Evolutionary conservation across 1,284 basidiomycete species (phyloP), one percentile per base, ranked within the genome.

Genomic region (Sanghuangporus baumii): DNA sequence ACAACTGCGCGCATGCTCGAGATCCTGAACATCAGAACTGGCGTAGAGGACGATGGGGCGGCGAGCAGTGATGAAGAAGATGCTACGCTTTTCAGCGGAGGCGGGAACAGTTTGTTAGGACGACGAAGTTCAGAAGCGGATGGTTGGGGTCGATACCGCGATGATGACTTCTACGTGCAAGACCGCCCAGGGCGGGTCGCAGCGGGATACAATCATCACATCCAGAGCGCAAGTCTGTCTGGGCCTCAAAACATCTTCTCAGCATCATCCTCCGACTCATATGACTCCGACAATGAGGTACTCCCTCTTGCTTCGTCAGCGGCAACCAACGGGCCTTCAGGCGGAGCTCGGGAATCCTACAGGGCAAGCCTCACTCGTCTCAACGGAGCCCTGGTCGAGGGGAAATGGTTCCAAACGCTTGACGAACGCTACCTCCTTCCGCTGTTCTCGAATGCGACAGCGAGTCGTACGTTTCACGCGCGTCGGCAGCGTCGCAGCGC

Each of bases 1-100:
- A 98, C 97, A 6, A 98, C 97, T 0, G 88, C 92, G 6, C 83
- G 95, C 62, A 99, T 99, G 97, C 82, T 99, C 51, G 95, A 98
- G 70, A 88, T 99, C 8, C 82, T 98, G n/a, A 96, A 96, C 1
- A 98, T 99, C 68, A 79, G 93, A 8, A 97, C 94, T 0, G 96
- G 96, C 0, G 93, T 99, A 0, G 96, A 98, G 69, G 95, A 98
- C 67, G 95, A 95, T 55, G 92, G 83, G 3, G 90, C 83, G 40
- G 87, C 82, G 66, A 89, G 86, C 65, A 91, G 89, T 69, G 89
- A 91, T 60, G 94, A 96, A 51, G 92, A 93, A 50, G 87, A 85
- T 8, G 69, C 73, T 0, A 68, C 71, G 16, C n/a, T 55, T 26
- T 7, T 16, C 9, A 18, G 34, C 34, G 54, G 54, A 31, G 69